Evolutionary conservation across 495 filamentous ascomycete genomes (phyloP), one percentile per base, ranked within the genome.

Genomic region (Rusavskia elegans): DNA sequence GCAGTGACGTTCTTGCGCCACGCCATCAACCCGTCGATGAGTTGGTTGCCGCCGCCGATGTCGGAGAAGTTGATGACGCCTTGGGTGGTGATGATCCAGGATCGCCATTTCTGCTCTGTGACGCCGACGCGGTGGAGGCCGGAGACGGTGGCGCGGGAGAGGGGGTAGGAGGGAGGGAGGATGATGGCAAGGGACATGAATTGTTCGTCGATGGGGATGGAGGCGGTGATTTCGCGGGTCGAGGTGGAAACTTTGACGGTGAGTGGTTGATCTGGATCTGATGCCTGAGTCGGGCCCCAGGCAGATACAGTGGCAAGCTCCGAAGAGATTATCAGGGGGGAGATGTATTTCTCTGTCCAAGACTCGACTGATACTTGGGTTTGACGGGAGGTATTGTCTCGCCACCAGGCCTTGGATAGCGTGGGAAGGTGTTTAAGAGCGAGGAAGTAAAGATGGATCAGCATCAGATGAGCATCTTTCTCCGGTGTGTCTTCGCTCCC

Each of bases 1-100:
- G 86, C 85, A 14, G 79, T 76, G 1, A 97, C 80, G 64, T 96
- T 95, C 49, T 78, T 75, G 29, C 84, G 75, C 75, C 90, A 96
- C 19, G 84, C 79, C 25, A 79, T 68, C 21, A 99, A 71, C 0
- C 89, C 92, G 53, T 96, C 89, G 32, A 85, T 82, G 54, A 97
- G 74, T 58, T 73, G 83, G 48, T 84, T 86, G 21, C 59, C 57
- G 21, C 53, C 51, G 21, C 59, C 59, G 16, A 29, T 27, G 61
- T 88, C 85, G 39, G 87, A 83, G 63, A 97, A 90, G 54, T 83
- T 89, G 61, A 97, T 95, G 37, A 89, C 85, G 4, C 87, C 89
- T 57, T 94, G 86, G n/a, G 87, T 87, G 11, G 79, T 84, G 53
- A 82, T 70, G 51, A 94, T 66, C 85, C 89, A 93, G 55, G 69